Evolutionary conservation across 2,329 filamentous ascomycete species (phyloP).

Genomic region (Aureobasidium sp.): DNA sequence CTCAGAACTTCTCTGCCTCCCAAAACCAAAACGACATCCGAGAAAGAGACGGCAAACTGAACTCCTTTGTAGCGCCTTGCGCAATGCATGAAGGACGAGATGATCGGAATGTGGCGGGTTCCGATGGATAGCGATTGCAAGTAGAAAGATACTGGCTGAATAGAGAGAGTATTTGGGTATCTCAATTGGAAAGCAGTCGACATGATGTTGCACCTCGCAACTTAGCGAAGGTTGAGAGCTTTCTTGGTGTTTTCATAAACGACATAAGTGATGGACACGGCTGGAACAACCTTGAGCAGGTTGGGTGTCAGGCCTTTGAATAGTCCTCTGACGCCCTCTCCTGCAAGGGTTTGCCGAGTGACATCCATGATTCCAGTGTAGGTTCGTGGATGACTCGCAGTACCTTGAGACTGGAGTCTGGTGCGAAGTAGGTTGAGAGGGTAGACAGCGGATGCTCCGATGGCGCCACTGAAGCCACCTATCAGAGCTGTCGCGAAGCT

Average conservation of each 20-base stretch:
- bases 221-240: conserved; percentile 43
- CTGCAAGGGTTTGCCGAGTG: conserved; percentile 69
- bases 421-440: conserved; percentile 91
- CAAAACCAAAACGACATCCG: neutral
- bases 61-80: conserved; percentile 14
- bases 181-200: conserved; percentile 7
- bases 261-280: conserved; percentile 86
- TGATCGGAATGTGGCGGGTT: neutral
- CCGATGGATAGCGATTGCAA: neutral
- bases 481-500: conserved; percentile 83
- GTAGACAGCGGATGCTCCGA: conserved; percentile 91
- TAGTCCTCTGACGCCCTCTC: conserved; percentile 76
- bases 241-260: conserved; percentile 88
- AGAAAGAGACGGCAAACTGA: neutral
- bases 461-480: conserved; percentile 82
- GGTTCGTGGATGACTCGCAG: conserved; percentile 78
- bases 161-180: conserved; percentile 13
- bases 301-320: conserved; percentile 96
- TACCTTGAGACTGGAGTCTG: conserved; percentile 87
- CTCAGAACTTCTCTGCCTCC: neutral
- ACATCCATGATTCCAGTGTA: conserved; percentile 92
- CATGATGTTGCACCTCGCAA: neutral
- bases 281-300: conserved; percentile 89
- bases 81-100: conserved; percentile 9
- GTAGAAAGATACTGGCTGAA: neutral